Evolutionary conservation across 441 rosid species (phyloP).

Genomic region (Populus hybrid): DNA sequence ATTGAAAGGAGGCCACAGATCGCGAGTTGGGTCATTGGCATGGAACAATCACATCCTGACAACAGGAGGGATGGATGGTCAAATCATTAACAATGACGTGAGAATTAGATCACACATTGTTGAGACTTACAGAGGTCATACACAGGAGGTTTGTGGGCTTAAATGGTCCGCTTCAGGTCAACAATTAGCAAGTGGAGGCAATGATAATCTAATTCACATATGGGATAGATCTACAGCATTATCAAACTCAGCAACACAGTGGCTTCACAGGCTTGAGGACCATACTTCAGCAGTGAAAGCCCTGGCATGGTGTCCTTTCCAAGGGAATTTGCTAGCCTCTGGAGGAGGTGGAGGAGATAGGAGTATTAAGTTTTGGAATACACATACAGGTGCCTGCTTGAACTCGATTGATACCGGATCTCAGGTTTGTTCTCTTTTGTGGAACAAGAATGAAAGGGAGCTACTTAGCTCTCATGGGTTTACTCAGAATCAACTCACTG

Average conservation of each 20-base stretch:
- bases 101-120: slow-evolving; percentile 45
- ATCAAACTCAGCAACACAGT: slow-evolving; percentile 34
- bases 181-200: slow-evolving; percentile 63
- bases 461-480: slow-evolving; percentile 53
- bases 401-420: slow-evolving; percentile 56
- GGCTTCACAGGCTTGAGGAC: slow-evolving; percentile 52
- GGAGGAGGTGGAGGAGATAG: slow-evolving; percentile 63
- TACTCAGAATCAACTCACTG: slow-evolving; percentile 46
- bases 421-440: slow-evolving; percentile 44
- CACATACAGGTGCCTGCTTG: slow-evolving; percentile 54
- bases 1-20: slow-evolving; percentile 35
- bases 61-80: slow-evolving; percentile 43
- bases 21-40: slow-evolving; percentile 45
- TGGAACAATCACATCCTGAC: slow-evolving; percentile 45
- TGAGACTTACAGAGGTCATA: slow-evolving; percentile 46
- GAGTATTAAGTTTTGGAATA: slow-evolving; percentile 56
- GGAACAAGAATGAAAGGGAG: slow-evolving; percentile 51
- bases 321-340: slow-evolving; percentile 44
- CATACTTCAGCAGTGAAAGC: slow-evolving; percentile 71
- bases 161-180: slow-evolving; percentile 59
- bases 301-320: slow-evolving; percentile 68
- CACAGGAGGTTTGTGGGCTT: slow-evolving; percentile 52
- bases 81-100: slow-evolving; percentile 38
- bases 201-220: slow-evolving; percentile 49
- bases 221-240: slow-evolving; percentile 50